Conservation (phyloP, 2,329 filamentous ascomycete genomes). For the Clarireedia monteithiana region DNA sequence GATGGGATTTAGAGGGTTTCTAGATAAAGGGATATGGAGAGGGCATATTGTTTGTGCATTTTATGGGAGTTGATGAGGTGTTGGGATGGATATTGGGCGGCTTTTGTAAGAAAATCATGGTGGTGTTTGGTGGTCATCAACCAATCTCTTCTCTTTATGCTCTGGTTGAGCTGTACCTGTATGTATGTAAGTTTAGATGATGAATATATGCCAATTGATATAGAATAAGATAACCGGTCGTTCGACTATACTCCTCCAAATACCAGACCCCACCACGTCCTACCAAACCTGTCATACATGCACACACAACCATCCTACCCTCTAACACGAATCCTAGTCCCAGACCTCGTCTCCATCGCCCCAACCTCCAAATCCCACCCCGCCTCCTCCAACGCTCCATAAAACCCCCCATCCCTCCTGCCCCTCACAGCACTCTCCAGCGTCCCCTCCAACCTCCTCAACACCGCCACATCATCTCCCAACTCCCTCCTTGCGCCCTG, state of each 20-base stretch:
- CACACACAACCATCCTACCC: neutral
- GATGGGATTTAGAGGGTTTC: neutral
- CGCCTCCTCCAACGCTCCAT: conserved; percentile 33
- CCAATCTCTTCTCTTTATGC: neutral
- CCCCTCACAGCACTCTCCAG: neutral
- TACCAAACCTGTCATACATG: neutral
- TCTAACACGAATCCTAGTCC: conserved; percentile 30
- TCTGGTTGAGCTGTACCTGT: conserved; percentile 1
- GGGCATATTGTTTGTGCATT: neutral
- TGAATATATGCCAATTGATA: neutral
- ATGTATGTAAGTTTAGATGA: neutral
- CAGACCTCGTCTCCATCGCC: conserved; percentile 59
- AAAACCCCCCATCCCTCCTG: neutral
- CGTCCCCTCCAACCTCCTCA: neutral
- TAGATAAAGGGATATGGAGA: neutral
- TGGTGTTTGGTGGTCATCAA: neutral
- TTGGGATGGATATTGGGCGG: too few relatives aligned
- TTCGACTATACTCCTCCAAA: neutral
- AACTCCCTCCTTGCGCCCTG: neutral
- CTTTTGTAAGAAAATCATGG: neutral
- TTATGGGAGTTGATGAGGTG: too few relatives aligned
- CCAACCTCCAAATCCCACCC: conserved; percentile 62
- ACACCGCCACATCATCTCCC: neutral
- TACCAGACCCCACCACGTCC: too few relatives aligned
- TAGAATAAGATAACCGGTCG: neutral